Evolutionary conservation across 192 early-diverging fungal species (phyloP).

Genomic region (Gamsiella multidivaricata): DNA sequence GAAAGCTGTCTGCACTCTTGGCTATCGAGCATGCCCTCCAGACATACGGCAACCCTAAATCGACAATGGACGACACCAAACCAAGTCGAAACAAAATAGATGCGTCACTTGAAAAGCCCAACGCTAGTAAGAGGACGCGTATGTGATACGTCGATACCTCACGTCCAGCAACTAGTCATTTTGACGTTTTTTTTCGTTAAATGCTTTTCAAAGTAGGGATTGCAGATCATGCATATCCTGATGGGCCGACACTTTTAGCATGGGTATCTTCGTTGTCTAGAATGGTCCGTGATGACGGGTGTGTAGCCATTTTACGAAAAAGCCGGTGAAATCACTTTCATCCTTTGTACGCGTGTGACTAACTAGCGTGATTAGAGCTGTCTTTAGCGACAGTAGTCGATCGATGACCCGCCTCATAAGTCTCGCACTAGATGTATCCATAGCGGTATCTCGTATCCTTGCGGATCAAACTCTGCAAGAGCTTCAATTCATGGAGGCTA

Average conservation of each 20-base stretch:
- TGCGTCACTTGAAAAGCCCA: neutral
- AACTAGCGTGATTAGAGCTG: neutral
- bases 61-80: neutral
- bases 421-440: slow-evolving; percentile 9
- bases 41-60: neutral
- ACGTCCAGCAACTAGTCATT: neutral
- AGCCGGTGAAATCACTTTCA: neutral
- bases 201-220: neutral
- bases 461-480: neutral
- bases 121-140: neutral
- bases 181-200: neutral
- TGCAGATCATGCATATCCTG: neutral
- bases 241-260: neutral
- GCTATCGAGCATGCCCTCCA: slow-evolving; percentile 27
- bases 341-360: no score
- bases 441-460: slow-evolving; percentile 11
- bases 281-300: slow-evolving; percentile 17
- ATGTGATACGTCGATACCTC: neutral
- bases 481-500: neutral
- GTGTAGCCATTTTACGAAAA: neutral
- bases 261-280: slow-evolving; percentile 8
- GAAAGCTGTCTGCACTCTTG: slow-evolving; percentile 22
- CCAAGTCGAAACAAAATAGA: neutral
- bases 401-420: slow-evolving; percentile 30
- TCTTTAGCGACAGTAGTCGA: slow-evolving; percentile 6